phyloP scores from a whole-genome alignment of 2,329 filamentous ascomycete species.

The Rugonectria rugulosa region DNA sequence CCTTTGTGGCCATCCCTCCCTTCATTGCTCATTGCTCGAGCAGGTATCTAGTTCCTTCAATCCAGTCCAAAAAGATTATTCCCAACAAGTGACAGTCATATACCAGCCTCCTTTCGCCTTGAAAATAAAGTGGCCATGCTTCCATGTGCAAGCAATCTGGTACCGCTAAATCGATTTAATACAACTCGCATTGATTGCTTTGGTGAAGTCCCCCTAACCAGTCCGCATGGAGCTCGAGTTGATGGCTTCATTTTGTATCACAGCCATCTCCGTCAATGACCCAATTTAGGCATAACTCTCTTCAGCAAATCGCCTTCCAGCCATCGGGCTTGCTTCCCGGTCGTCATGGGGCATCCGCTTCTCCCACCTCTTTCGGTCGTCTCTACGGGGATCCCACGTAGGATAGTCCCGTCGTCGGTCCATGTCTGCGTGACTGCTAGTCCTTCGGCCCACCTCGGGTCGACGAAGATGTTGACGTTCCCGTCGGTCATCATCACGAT shows the following conservation, averaged over 20 bases:
- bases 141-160: background rate
- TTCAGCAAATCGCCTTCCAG: slow-evolving; percentile 50
- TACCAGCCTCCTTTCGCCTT: too few species aligned
- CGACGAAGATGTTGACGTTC: slow-evolving; percentile 47
- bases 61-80: background rate
- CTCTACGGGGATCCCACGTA: slow-evolving; percentile 44
- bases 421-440: slow-evolving; percentile 59
- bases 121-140: too few species aligned
- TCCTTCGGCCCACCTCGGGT: slow-evolving; percentile 52
- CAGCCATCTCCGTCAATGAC: background rate
- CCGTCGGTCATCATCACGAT: slow-evolving; percentile 48
- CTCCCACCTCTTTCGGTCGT: slow-evolving; percentile 47
- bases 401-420: slow-evolving; percentile 50
- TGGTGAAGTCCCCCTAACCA: too few species aligned
- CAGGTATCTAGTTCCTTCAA: too few species aligned
- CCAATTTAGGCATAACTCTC: slow-evolving; percentile 40
- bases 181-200: too few species aligned
- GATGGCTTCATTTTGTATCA: background rate
- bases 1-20: too few species aligned
- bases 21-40: too few species aligned
- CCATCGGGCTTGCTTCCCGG: slow-evolving; percentile 40
- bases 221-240: too few species aligned
- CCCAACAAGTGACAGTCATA: too few species aligned
- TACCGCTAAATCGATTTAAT: too few species aligned
- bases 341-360: slow-evolving; percentile 44